A percentile compares a stretch with the other conserved stretches of the same genome.
Conservation (phyloP, 2,329 filamentous ascomycete species). For the Thielaviopsis musarum region DNA sequence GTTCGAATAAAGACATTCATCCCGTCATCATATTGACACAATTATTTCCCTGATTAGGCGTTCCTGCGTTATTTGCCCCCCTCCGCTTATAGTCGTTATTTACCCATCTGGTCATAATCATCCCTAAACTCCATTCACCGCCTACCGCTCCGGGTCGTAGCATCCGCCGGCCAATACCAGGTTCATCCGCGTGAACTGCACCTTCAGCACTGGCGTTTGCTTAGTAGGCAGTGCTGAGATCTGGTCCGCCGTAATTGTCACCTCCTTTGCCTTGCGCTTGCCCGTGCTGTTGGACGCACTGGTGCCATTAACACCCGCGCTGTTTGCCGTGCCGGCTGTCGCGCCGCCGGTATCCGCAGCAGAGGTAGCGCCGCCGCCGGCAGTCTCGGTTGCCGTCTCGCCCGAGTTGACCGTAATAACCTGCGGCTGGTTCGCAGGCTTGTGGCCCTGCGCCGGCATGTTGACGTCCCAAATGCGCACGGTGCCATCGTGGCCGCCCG, state of each 20-base stretch:
- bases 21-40: neutral
- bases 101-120: too few species aligned
- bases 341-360: constrained; percentile 25
- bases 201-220: constrained; percentile 86
- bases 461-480: constrained; percentile 89
- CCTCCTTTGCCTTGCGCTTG: constrained; percentile 78
- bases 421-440: constrained; percentile 30
- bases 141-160: constrained; percentile 29
- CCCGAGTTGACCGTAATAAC: constrained; percentile 13
- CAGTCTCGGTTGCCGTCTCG: constrained; percentile 8
- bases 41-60: neutral
- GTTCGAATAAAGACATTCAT: too few species aligned
- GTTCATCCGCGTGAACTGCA: constrained; percentile 90
- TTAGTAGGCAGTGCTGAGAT: constrained; percentile 92
- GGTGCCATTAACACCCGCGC: constrained; percentile 15
- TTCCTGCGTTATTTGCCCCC: neutral
- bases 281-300: constrained; percentile 17
- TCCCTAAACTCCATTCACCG: too few species aligned
- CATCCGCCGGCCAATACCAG: constrained; percentile 71
- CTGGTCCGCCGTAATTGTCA: constrained; percentile 79
- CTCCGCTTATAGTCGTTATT: too few species aligned
- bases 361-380: constrained; percentile 17
- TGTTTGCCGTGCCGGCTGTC: constrained; percentile 15
- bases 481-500: constrained; percentile 79
- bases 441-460: constrained; percentile 47